Percentiles rank a stretch among this genome's conserved stretches.
phyloP scores from a whole-genome alignment of 208 protist species.

The Angomonas deanei region DNA sequence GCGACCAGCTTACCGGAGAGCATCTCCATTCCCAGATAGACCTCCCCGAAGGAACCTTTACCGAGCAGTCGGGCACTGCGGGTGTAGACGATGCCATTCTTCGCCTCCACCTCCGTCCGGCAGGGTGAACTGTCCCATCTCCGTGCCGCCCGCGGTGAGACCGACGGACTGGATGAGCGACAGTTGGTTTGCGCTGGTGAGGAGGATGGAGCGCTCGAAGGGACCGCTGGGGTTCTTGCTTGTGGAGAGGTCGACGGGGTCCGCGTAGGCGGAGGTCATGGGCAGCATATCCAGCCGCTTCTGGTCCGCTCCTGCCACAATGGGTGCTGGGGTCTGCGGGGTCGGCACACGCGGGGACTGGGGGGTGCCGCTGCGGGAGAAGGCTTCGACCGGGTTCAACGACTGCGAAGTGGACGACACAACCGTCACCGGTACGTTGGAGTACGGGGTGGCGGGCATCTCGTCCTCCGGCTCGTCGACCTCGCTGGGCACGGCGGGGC shows the following conservation, averaged over 20 bases:
- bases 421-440: not conserved
- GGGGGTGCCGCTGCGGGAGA: not conserved
- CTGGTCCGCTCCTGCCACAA: not conserved
- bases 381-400: not conserved
- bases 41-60: slow-evolving; percentile 79
- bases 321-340: not conserved
- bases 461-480: not conserved
- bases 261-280: not conserved
- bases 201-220: not conserved
- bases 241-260: slow-evolving; percentile 2
- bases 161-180: slow-evolving; percentile 41
- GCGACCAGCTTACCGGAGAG: slow-evolving; percentile 74
- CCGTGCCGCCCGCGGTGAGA: slow-evolving; percentile 23
- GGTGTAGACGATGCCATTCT: slow-evolving; percentile 69
- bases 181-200: slow-evolving; percentile 1
- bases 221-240: not conserved
- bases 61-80: slow-evolving; percentile 78
- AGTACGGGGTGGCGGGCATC: not conserved
- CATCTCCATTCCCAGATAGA: slow-evolving; percentile 84
- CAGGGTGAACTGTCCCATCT: not conserved
- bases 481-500: not conserved
- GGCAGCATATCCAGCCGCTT: not conserved
- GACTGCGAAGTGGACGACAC: not conserved
- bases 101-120: slow-evolving; percentile 61
- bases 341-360: not conserved